These are phyloP conservation scores for Solanum hybrid DNA, from an alignment of 305 asterid genomes.

Conservation along the genomic window DNA sequence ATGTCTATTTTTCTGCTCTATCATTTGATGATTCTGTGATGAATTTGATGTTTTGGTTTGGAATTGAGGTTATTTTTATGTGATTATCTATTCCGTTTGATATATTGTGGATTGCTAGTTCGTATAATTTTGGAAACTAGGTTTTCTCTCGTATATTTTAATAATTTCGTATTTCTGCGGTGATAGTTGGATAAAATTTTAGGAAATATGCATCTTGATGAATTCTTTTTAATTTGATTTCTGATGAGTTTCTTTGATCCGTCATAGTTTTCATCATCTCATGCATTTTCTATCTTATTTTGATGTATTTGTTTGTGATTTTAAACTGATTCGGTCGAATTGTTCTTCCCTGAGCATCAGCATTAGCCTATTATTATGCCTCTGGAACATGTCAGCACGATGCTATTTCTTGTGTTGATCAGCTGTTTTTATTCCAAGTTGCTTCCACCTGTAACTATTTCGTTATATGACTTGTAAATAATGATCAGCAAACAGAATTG, in stretches of 20 bases:
- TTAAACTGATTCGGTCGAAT: neutral
- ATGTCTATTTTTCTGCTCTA: neutral
- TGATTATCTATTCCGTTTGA: neutral
- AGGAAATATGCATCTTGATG: neutral
- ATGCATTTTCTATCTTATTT: neutral
- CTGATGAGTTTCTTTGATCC: neutral
- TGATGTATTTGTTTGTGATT: neutral
- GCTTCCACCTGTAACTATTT: neutral
- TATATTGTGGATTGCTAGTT: neutral
- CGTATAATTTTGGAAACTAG: neutral
- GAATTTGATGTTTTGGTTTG: neutral
- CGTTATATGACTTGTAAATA: neutral
- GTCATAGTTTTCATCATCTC: neutral
- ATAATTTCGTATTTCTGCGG: neutral
- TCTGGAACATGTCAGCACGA: neutral
- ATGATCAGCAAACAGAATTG: neutral
- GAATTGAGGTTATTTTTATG: neutral
- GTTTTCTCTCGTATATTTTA: neutral
- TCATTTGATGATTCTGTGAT: neutral
- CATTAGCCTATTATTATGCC: neutral
- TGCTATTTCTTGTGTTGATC: neutral
- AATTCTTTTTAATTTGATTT: neutral
- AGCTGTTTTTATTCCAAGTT: neutral
- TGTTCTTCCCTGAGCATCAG: neutral
- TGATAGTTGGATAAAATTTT: neutral